Percentiles rank a stretch among this genome's conserved stretches.
Evolutionary conservation across 129 eudicot genomes (phyloP).

Genomic region (Oenanthe sinensis): DNA sequence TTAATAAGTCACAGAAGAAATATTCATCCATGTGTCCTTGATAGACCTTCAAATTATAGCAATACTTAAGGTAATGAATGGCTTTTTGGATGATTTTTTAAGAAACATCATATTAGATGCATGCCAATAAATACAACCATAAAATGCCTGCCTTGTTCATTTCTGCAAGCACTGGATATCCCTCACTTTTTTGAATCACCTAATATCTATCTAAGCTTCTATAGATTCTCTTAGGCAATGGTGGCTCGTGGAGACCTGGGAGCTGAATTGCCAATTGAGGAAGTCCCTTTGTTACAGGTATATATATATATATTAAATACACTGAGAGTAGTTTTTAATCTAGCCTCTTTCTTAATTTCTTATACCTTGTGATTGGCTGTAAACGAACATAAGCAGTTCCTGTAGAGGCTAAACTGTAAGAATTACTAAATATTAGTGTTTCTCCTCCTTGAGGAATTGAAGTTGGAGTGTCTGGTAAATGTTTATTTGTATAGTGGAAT

Average conservation of each 20-base stretch:
- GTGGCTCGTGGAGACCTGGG: slow-evolving; percentile 99
- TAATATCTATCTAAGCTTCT: not conserved
- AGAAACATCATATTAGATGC: not conserved
- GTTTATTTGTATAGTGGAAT: not conserved
- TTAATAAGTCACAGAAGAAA: not conserved
- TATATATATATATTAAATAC: not conserved
- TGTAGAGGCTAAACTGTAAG: not conserved
- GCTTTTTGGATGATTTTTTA: not conserved
- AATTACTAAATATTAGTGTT: not conserved
- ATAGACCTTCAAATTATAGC: not conserved
- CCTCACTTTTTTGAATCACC: not conserved
- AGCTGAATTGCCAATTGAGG: slow-evolving; percentile 99
- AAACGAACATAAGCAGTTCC: not conserved
- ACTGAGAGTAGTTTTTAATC: not conserved
- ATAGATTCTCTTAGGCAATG: slow-evolving; percentile 60
- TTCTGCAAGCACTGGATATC: not conserved
- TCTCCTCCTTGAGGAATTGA: not conserved
- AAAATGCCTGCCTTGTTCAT: not conserved
- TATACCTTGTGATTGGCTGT: not conserved
- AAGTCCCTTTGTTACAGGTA: slow-evolving; percentile 96
- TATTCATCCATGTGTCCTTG: not conserved
- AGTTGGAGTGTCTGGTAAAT: not conserved
- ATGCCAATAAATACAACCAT: not conserved
- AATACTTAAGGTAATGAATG: not conserved
- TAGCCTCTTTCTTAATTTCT: not conserved